phyloP scores from a whole-genome alignment of 139 green algal genomes.

The Coelastrella sp. region DNA sequence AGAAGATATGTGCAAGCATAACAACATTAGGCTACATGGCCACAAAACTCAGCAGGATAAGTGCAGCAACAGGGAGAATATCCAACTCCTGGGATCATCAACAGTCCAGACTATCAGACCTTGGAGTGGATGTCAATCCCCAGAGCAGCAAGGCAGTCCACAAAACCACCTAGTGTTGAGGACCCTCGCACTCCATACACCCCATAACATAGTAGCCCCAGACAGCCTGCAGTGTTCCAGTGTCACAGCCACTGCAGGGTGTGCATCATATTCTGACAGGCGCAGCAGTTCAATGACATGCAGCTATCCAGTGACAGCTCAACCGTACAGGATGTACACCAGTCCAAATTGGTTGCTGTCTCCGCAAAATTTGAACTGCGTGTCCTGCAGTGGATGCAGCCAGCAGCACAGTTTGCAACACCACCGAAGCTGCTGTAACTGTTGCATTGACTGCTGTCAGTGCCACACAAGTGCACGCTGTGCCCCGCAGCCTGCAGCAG shows the following conservation, averaged over 20 bases:
- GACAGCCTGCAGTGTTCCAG: not conserved
- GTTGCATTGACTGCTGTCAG: conserved; percentile 2
- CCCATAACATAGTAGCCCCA: conserved; percentile 20
- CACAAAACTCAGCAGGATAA: not conserved
- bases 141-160: conserved; percentile 9
- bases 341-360: not conserved
- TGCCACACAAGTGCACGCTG: no score
- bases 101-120: not conserved
- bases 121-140: not conserved
- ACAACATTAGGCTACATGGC: not conserved
- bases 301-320: not conserved
- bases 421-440: conserved; percentile 24
- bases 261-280: not conserved
- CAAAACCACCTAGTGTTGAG: conserved; percentile 26
- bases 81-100: not conserved
- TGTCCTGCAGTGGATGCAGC: conserved; percentile 5
- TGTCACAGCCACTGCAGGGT: not conserved
- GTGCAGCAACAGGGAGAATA: no score
- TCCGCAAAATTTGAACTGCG: not conserved
- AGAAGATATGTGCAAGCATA: not conserved
- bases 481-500: conserved; percentile 21
- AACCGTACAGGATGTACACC: not conserved
- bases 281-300: not conserved
- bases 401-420: conserved; percentile 30
- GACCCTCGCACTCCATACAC: not conserved